Evolutionary conservation across 2,329 filamentous ascomycete genomes (phyloP), one percentile per base, ranked within the genome.

Genomic region (Aspergillus tamarii): DNA sequence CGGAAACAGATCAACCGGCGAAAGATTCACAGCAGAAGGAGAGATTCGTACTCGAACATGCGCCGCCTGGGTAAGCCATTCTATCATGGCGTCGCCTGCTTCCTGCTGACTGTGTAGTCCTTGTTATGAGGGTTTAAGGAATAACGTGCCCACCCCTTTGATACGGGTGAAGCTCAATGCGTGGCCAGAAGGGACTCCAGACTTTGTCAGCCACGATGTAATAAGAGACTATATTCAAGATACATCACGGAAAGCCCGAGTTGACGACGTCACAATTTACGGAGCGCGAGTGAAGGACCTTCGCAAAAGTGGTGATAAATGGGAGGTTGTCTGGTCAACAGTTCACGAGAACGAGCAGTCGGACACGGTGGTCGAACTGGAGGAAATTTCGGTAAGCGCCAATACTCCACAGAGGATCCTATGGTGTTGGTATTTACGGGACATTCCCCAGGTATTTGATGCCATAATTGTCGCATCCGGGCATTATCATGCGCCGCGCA

Each of bases 211-310:
- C 2, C 89, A 91, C 63, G 70, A 76, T 19, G 80, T 84, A 0
- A 76, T 91, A 10, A 83, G 84, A 39, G 77, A 83, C 2, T 91
- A 91, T 68, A 84, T 91, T 5, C 84, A 88, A 64, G 81, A 84
- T n/a, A 84, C 88, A 0, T 84, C 88, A 0, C 66, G 67, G 0
- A 75, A 80, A 1, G 81, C 83, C 1, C 84, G 83, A 0, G 83
- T 89, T 0, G 74, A 86, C 3, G 73, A 78, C 0, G 70, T 81
- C 10, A 87, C 86, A 0, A 70, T 77, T 0, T 89, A 86, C 68
- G 78, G 88, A 52, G 90, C 88, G 0, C 79, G 85, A n/a, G 89
- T 91, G 0, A 84, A 84, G 64, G 75, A 78, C 3, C 69, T 85
- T 0, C 64, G 68, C 1, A 90, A 89, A 69, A 70, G 74, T 0